Percentiles rank a stretch among this genome's conserved stretches.
Evolutionary conservation across 1,284 basidiomycete genomes (phyloP).

Genomic region (Ganoderma lucidum): DNA sequence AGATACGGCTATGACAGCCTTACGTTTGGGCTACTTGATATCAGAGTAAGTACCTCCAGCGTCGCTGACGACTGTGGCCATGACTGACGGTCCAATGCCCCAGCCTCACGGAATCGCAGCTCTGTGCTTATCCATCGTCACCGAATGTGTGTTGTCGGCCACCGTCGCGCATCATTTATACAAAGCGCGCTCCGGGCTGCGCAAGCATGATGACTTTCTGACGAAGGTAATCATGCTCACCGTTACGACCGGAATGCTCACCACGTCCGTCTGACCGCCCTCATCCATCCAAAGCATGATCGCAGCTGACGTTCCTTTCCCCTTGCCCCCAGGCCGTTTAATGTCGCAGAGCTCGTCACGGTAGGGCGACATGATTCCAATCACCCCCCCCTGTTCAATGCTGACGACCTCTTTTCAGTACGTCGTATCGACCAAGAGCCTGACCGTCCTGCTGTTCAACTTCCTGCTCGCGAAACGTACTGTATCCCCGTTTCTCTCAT

Average conservation of each 20-base stretch:
- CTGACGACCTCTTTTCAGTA: background rate
- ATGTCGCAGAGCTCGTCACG: background rate
- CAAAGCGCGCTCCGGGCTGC: background rate
- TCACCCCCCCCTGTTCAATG: background rate
- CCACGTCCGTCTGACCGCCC: background rate
- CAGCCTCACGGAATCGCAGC: background rate
- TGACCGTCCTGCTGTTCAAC: background rate
- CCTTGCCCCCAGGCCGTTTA: background rate
- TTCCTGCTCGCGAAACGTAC: background rate
- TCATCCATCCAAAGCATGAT: background rate
- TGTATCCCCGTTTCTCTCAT: too few species aligned
- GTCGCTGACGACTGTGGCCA: too few species aligned
- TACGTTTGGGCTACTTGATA: background rate
- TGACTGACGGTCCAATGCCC: too few species aligned
- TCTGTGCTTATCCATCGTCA: background rate
- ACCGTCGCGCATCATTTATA: background rate
- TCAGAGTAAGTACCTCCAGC: background rate
- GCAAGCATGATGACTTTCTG: background rate
- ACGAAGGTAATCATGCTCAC: background rate
- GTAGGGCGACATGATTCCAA: background rate
- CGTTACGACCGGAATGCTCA: background rate
- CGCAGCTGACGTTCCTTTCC: background rate
- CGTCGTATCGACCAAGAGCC: background rate
- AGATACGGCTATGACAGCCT: background rate
- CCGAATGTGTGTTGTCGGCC: background rate